Conservation (phyloP, 163 green algal species). For the Scenedesmus sp. region DNA sequence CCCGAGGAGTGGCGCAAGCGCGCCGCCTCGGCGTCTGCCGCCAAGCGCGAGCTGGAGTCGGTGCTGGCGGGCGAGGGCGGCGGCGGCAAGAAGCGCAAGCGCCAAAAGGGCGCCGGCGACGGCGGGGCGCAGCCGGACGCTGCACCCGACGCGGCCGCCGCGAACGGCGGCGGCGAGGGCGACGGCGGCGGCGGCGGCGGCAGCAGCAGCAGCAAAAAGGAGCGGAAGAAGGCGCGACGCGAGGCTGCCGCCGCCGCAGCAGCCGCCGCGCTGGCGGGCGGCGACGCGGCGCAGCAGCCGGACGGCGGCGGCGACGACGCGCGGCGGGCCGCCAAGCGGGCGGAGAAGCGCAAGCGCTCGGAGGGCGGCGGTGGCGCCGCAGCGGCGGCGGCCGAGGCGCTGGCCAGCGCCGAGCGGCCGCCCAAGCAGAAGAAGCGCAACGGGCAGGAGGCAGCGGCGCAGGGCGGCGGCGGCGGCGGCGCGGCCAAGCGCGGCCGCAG, state of each 20-base stretch:
- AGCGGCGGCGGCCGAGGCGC: neutral
- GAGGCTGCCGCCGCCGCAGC: neutral
- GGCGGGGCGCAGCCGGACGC: conserved; percentile 3
- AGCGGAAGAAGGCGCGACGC: neutral
- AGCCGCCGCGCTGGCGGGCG: neutral
- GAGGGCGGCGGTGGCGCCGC: too few species aligned
- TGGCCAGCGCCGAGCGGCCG: neutral
- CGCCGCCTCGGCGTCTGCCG: conserved; percentile 19
- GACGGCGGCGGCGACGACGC: neutral
- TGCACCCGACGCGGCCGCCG: neutral
- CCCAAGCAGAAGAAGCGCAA: neutral
- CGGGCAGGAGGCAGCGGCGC: neutral
- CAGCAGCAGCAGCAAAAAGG: conserved; percentile 11
- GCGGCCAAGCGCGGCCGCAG: neutral
- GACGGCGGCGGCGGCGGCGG: neutral
- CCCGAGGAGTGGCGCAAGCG: conserved; percentile 47
- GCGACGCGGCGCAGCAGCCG: neutral
- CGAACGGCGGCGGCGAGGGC: neutral
- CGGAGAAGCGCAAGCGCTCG: neutral
- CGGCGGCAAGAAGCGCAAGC: conserved; percentile 12
- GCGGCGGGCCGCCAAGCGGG: neutral
- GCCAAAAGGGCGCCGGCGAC: neutral
- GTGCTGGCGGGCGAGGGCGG: conserved; percentile 12
- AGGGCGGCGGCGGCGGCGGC: neutral
- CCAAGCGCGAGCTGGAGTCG: conserved; percentile 13